Evolutionary conservation across 2,329 filamentous ascomycete genomes (phyloP).

Genomic region (Phoma sp.): DNA sequence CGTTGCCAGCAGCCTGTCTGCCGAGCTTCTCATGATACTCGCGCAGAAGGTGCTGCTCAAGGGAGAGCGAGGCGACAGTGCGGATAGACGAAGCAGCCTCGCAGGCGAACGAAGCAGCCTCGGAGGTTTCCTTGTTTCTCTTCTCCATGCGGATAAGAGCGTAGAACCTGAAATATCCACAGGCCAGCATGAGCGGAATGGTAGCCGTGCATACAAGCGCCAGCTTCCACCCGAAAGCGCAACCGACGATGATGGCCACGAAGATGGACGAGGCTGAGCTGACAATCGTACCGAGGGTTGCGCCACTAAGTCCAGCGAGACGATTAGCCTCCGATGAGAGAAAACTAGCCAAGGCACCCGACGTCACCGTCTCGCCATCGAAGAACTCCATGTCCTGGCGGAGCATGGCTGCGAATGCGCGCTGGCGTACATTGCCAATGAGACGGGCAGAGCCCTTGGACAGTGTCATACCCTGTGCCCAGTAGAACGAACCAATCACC

Average conservation of each 20-base stretch:
- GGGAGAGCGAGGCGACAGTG: slow-evolving; percentile 90
- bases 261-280: slow-evolving; percentile 80
- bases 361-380: slow-evolving; percentile 86
- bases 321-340: slow-evolving; percentile 80
- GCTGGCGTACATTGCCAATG: slow-evolving; percentile 80
- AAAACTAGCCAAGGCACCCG: slow-evolving; percentile 79
- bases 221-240: slow-evolving; percentile 85
- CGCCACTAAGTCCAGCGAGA: slow-evolving; percentile 85
- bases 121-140: slow-evolving; percentile 79
- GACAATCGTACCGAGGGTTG: slow-evolving; percentile 85
- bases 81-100: slow-evolving; percentile 94
- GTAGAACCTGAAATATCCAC: slow-evolving; percentile 87
- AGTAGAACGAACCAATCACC: slow-evolving; percentile 34
- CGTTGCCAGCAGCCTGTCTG: slow-evolving; percentile 70
- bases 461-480: slow-evolving; percentile 57
- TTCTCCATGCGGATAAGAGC: slow-evolving; percentile 81
- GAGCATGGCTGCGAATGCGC: slow-evolving; percentile 84
- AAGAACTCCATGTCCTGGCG: slow-evolving; percentile 88
- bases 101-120: slow-evolving; percentile 86
- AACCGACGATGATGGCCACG: slow-evolving; percentile 70
- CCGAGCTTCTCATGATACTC: slow-evolving; percentile 76
- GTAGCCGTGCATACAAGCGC: slow-evolving; percentile 81
- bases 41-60: slow-evolving; percentile 79
- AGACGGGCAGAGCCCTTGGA: slow-evolving; percentile 65
- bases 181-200: slow-evolving; percentile 77